phyloP scores from a whole-genome alignment of 1,284 basidiomycete species.

The Fomitopsis pinicola region DNA sequence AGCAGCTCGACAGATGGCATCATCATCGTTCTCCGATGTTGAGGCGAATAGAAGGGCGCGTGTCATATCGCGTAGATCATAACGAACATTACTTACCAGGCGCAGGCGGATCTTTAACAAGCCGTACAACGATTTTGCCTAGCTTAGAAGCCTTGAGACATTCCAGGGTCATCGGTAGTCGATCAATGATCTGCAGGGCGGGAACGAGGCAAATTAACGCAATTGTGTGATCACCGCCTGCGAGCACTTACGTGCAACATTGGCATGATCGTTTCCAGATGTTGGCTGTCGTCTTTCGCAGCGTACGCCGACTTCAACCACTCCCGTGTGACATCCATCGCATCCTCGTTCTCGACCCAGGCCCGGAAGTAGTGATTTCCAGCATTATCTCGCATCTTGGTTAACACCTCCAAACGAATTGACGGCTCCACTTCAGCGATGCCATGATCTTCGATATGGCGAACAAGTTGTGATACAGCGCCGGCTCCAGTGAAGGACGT shows the following conservation, averaged over 20 bases:
- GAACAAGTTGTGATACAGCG: slow-evolving; percentile 55
- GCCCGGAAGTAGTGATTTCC: slow-evolving; percentile 81
- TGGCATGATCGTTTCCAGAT: slow-evolving; percentile 77
- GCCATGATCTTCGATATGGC: slow-evolving; percentile 54
- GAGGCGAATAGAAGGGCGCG: neutral
- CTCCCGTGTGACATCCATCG: slow-evolving; percentile 72
- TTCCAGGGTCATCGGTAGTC: slow-evolving; percentile 68
- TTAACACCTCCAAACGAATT: slow-evolving; percentile 64
- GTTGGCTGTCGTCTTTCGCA: slow-evolving; percentile 48
- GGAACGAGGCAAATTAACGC: neutral
- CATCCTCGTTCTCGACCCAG: slow-evolving; percentile 68
- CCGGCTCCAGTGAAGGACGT: slow-evolving; percentile 64
- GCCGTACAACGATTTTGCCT: slow-evolving; percentile 70
- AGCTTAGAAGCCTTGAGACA: slow-evolving; percentile 66
- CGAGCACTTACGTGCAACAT: slow-evolving; percentile 65
- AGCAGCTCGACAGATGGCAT: neutral
- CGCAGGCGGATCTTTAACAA: slow-evolving; percentile 64
- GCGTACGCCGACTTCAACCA: slow-evolving; percentile 69
- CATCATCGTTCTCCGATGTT: neutral
- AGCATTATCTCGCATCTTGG: slow-evolving; percentile 75
- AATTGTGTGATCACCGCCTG: neutral
- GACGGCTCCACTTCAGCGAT: slow-evolving; percentile 54
- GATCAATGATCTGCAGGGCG: slow-evolving; percentile 65
- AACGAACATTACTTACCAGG: slow-evolving; percentile 51
- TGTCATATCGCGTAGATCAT: neutral